Conservation (phyloP, 768 basidiomycete genomes). For the Lepiota venenata region DNA sequence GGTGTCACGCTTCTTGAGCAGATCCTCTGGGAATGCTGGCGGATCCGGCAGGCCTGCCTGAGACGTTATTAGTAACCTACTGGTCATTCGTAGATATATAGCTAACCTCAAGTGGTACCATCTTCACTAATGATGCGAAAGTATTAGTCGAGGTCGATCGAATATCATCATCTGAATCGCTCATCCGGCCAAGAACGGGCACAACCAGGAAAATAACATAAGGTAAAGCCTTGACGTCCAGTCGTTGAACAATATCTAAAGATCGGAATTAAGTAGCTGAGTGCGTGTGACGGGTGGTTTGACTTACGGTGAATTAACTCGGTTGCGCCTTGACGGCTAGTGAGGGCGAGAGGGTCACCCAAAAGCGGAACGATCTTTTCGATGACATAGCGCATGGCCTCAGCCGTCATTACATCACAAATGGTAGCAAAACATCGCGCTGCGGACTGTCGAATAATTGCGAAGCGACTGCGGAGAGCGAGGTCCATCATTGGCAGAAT, state of each 20-base stretch:
- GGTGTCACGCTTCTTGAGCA: conserved; percentile 79
- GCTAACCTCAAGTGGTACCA: conserved; percentile 93
- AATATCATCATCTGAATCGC: conserved; percentile 88
- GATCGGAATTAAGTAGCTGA: background rate
- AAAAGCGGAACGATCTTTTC: conserved; percentile 79
- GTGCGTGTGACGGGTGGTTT: background rate
- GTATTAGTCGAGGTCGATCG: conserved; percentile 95
- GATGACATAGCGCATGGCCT: conserved; percentile 89
- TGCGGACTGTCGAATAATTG: conserved; percentile 86
- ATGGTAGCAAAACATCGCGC: conserved; percentile 86
- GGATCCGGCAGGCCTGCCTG: conserved; percentile 98
- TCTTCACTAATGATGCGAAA: conserved; percentile 95
- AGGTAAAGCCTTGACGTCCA: conserved; percentile 93
- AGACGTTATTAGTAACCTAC: background rate
- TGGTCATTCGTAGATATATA: background rate
- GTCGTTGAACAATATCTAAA: conserved; percentile 83
- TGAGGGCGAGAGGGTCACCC: conserved; percentile 68
- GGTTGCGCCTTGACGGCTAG: conserved; percentile 84
- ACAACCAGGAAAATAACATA: conserved; percentile 97
- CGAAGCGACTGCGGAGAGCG: conserved; percentile 82
- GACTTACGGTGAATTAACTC: conserved; percentile 89
- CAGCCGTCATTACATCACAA: conserved; percentile 79
- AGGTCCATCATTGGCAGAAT: conserved; percentile 75
- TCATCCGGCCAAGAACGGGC: conserved; percentile 96
- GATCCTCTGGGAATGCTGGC: conserved; percentile 83